These are phyloP conservation scores for Celoporthe dispersa DNA, from an alignment of 2,329 filamentous ascomycete species.

Conservation along the genomic window DNA sequence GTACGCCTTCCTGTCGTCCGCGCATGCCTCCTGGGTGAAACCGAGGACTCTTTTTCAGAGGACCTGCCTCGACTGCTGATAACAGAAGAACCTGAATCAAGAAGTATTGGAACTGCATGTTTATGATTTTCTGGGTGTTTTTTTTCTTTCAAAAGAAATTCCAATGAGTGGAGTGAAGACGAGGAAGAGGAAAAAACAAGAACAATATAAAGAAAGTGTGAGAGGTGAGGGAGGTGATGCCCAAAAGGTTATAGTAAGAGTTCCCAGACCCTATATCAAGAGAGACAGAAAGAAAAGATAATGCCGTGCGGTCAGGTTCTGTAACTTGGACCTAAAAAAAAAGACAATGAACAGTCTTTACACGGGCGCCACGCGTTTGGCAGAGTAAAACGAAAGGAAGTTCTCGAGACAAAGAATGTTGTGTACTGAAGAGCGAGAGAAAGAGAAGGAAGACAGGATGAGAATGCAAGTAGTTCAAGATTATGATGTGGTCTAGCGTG, in stretches of 20 bases:
- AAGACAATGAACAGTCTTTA: conserved; percentile 1
- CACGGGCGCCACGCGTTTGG: neutral
- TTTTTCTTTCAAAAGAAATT: neutral
- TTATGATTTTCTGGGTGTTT: neutral
- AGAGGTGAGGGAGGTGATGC: conserved; percentile 10
- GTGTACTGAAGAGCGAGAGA: conserved; percentile 1
- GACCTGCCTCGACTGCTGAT: conserved; percentile 30
- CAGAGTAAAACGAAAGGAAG: conserved; percentile 7
- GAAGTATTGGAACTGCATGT: conserved; percentile 21
- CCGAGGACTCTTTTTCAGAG: conserved; percentile 23
- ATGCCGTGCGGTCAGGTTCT: neutral
- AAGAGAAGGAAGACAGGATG: neutral
- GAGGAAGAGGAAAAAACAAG: conserved; percentile 14
- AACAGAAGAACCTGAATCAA: conserved; percentile 25
- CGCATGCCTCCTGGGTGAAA: conserved; percentile 18
- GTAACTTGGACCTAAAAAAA: neutral
- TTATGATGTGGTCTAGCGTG: neutral
- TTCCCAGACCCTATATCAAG: conserved; percentile 1
- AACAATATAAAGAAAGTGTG: conserved; percentile 6
- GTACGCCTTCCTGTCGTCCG: conserved; percentile 20
- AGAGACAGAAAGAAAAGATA: conserved; percentile 4
- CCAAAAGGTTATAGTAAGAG: neutral
- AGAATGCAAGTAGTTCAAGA: neutral
- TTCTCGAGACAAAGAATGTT: neutral
- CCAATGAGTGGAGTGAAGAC: neutral